Evolutionary conservation across 2,329 filamentous ascomycete genomes (phyloP).

Genomic region (Trematosphaeria pertusa): DNA sequence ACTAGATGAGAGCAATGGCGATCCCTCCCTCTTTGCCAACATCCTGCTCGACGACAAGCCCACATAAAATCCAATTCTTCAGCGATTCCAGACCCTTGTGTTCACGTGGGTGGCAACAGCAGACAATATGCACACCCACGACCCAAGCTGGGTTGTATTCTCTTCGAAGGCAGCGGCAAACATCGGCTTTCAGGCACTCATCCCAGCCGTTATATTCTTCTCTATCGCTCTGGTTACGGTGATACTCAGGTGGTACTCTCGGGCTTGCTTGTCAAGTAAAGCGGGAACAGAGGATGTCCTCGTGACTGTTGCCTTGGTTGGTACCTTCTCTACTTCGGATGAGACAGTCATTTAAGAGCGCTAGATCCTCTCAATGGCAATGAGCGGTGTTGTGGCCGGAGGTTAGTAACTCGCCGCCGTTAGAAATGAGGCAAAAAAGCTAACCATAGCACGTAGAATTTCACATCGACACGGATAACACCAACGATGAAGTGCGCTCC

Average conservation of each 20-base stretch:
- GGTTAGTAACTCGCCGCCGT: conserved; percentile 15
- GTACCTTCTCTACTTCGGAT: conserved; percentile 1
- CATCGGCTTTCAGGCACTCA: conserved; percentile 31
- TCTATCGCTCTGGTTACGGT: conserved; percentile 31
- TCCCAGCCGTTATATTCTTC: conserved; percentile 33
- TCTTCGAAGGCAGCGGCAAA: conserved; percentile 28
- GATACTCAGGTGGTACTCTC: conserved; percentile 36
- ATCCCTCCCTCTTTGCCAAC: no score
- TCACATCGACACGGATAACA: conserved; percentile 5
- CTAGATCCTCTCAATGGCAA: conserved; percentile 36
- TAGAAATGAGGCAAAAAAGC: neutral
- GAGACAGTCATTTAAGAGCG: conserved; percentile 4
- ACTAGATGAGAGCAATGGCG: neutral
- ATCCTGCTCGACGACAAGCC: neutral
- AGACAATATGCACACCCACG: conserved; percentile 25
- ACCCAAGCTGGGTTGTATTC: conserved; percentile 33
- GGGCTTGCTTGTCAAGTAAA: conserved; percentile 18
- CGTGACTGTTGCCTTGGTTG: conserved; percentile 34
- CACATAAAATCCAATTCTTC: neutral
- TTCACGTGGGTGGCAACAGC: neutral
- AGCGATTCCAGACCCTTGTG: neutral
- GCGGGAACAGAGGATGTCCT: conserved; percentile 36
- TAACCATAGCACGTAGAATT: conserved; percentile 11
- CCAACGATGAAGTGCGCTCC: neutral
- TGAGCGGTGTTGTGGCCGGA: conserved; percentile 32